Evolutionary conservation across 805 yeast species (phyloP).

Genomic region (Lipomyces kockii): DNA sequence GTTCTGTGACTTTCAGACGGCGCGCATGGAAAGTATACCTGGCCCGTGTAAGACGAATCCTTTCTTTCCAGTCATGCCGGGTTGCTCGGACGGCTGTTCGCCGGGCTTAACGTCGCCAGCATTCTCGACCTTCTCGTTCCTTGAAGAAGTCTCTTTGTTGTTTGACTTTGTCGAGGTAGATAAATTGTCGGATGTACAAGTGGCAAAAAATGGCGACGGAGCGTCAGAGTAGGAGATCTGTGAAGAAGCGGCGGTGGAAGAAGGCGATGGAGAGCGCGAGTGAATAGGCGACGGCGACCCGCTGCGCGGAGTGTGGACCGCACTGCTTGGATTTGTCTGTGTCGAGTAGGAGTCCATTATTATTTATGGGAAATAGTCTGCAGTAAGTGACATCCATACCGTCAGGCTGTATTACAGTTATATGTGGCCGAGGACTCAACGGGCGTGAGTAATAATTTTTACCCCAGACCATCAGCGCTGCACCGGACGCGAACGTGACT

Average conservation of each 20-base stretch:
- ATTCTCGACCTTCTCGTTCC: neutral
- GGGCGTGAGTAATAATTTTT: neutral
- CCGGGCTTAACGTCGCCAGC: neutral
- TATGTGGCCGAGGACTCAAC: neutral
- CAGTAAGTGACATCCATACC: too few relatives aligned
- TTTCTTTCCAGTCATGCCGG: neutral
- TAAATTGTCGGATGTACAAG: neutral
- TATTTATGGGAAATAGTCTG: neutral
- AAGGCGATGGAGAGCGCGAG: conserved; percentile 7
- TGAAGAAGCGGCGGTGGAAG: conserved; percentile 1
- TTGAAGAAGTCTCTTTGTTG: neutral
- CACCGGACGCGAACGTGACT: neutral
- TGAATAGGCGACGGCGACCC: neutral
- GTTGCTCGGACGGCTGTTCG: neutral
- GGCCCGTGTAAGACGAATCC: conserved; percentile 24
- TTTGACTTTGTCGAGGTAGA: neutral
- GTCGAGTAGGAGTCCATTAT: neutral
- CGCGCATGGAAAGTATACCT: conserved; percentile 9
- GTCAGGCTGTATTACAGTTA: too few relatives aligned
- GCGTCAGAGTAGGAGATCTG: neutral
- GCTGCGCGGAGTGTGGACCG: neutral
- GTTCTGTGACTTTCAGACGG: too few relatives aligned
- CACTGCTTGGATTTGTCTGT: neutral
- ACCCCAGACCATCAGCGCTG: neutral
- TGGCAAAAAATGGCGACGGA: conserved; percentile 4